phyloP scores from a whole-genome alignment of 176 grass and related monocot genomes.

The Microstegium vimineum region DNA sequence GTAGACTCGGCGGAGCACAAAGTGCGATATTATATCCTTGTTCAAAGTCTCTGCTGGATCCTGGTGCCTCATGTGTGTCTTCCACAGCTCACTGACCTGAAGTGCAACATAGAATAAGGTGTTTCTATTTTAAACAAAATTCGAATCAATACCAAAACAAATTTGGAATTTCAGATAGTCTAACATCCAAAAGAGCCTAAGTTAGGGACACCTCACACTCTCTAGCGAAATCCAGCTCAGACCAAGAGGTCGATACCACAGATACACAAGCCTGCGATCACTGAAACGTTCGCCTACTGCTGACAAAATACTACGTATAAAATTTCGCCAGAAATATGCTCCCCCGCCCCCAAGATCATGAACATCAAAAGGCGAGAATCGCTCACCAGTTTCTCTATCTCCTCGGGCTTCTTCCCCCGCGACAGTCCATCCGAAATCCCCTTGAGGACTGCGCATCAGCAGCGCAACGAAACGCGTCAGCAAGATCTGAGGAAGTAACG shows the following conservation, averaged over 20 bases:
- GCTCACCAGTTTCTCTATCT: constrained; percentile 90
- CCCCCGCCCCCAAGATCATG: not conserved
- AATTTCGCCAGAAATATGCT: not conserved
- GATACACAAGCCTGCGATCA: not conserved
- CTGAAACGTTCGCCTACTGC: not conserved
- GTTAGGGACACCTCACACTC: not conserved
- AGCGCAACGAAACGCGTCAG: not conserved
- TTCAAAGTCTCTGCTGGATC: constrained; percentile 76
- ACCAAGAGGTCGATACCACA: not conserved
- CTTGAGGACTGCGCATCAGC: constrained; percentile 65
- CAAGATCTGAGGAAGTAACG: not conserved
- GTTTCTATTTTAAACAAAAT: not conserved
- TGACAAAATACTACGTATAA: not conserved
- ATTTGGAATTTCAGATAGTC: not conserved
- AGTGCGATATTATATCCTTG: constrained; percentile 97
- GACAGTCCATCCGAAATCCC: constrained; percentile 86
- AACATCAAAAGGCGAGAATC: not conserved
- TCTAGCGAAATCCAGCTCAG: not conserved
- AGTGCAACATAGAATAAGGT: not conserved
- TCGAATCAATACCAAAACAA: no score
- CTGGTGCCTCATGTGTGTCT: constrained; percentile 77
- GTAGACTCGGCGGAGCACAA: constrained; percentile 95
- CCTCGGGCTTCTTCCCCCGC: constrained; percentile 76
- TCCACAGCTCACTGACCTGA: constrained; percentile 77
- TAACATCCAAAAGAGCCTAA: not conserved